These are phyloP conservation scores for Verbena officinalis DNA, from an alignment of 257 asterid species.

Conservation along the genomic window DNA sequence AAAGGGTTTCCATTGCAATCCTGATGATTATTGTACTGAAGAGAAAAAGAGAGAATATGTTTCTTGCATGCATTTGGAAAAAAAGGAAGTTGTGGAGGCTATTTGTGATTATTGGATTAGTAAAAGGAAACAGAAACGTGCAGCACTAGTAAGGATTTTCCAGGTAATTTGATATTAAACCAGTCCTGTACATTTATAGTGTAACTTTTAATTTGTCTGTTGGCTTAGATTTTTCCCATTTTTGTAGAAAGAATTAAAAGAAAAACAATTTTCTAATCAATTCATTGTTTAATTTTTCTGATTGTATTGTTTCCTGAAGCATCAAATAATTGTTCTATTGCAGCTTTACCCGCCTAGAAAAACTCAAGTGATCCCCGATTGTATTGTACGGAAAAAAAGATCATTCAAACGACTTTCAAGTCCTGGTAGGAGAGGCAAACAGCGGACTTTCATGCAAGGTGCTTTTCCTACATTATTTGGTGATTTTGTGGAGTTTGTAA, in stretches of 20 bases:
- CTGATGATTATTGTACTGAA: not conserved
- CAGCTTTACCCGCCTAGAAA: not conserved
- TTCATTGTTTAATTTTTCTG: not conserved
- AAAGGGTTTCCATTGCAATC: not conserved
- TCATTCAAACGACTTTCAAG: not conserved
- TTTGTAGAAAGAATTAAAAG: not conserved
- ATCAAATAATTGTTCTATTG: not conserved
- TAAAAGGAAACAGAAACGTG: conserved; percentile 3
- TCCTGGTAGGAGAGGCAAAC: not conserved
- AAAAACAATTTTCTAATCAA: not conserved
- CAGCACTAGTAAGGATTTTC: not conserved
- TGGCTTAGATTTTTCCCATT: not conserved
- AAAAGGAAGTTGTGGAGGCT: not conserved
- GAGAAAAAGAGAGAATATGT: not conserved
- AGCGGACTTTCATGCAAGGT: not conserved
- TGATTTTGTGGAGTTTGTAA: not conserved
- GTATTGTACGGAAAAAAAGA: conserved; percentile 1
- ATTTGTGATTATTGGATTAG: not conserved
- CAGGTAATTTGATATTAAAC: no score
- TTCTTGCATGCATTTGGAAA: not conserved
- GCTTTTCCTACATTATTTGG: not conserved
- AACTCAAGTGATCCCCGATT: not conserved
- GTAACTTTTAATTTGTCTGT: no score
- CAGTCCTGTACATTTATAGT: no score
- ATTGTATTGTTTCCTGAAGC: not conserved